Base-by-base conservation (phyloP, 345 rosid genomes). In the Garcia nutans region DNA sequence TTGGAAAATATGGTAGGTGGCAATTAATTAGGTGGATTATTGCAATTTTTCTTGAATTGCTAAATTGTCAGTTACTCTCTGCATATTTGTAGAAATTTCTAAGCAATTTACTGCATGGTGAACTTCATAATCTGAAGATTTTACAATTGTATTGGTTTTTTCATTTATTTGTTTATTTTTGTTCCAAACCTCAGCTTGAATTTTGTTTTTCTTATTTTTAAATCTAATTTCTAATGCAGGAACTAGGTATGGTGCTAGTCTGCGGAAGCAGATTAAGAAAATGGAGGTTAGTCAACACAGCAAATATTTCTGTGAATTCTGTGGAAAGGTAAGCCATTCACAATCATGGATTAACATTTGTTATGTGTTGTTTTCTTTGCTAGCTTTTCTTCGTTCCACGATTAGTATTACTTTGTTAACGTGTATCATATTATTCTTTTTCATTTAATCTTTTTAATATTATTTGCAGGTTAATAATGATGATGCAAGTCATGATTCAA, bases 1-100 rank as follows among this genome's bases (percentile, higher is more conserved):
- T 87, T 59, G 88, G 91, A 11, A 89, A 89, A 68, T 88, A 88
- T 66, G 93, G 90, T 72, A 66, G 19, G 83, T 58, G 12, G 5
- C 19, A 2, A 42, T 58, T 37, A 3, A 24, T n/a, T 20, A 13
- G 6, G 10, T 44, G 3, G 24, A 16, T 0, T 42, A n/a, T n/a
- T 16, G 44, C 22, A 52, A 26, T 45, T 24, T 50, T 57, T 37
- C 0, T n/a, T 41, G 33, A 20, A 6, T 58, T 2, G 64, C 20
- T 2, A 10, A 56, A 31, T 59, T 2, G 1, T 37, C 15, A 65
- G 13, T 10, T 20, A 22, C 19, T 57, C 24, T 57, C 37, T 33
- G 37, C 37, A 33, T 57, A 2, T 9, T 10, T 49, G 15, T 49
- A 10, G 11, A 49, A 15, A 49, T 11, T 49, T 57, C 24, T 57